A percentile compares a stretch with the other conserved stretches of the same genome.
Conservation (phyloP, 2,329 filamentous ascomycete genomes). For the Nigrograna mackinnonii region DNA sequence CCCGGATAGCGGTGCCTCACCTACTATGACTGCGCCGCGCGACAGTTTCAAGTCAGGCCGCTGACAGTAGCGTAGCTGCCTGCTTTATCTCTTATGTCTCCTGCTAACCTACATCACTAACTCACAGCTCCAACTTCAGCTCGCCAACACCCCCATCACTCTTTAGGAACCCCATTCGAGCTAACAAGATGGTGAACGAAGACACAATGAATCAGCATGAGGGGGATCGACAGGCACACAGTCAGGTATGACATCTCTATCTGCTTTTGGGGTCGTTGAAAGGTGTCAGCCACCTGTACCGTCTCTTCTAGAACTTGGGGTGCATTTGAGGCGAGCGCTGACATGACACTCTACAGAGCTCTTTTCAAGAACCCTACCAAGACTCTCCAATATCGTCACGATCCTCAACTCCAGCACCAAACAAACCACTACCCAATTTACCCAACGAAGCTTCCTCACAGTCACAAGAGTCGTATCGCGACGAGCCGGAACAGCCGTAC, state of each 20-base stretch:
- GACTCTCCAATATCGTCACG: conserved; percentile 16
- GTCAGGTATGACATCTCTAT: too few relatives aligned
- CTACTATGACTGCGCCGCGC: conserved; percentile 3
- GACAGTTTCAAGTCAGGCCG: not conserved
- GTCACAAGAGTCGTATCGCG: not conserved
- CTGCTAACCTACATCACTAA: not conserved
- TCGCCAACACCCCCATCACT: conserved; percentile 15
- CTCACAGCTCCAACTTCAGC: conserved; percentile 3
- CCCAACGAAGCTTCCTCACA: conserved; percentile 2
- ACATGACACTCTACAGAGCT: too few relatives aligned
- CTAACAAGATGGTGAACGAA: too few relatives aligned
- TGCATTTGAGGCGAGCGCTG: too few relatives aligned
- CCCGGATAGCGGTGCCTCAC: conserved; percentile 2
- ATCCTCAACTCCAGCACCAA: conserved; percentile 8
- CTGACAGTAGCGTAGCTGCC: conserved; percentile 2
- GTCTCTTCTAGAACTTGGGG: too few relatives aligned
- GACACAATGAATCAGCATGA: too few relatives aligned
- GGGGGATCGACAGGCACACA: too few relatives aligned
- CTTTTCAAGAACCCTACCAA: conserved; percentile 11
- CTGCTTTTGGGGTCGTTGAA: too few relatives aligned
- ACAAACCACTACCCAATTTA: conserved; percentile 15
- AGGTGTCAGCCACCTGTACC: too few relatives aligned
- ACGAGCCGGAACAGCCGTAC: conserved; percentile 11
- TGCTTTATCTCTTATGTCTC: not conserved
- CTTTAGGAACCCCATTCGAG: conserved; percentile 11